These are phyloP conservation scores for Chytridium lagenaria DNA, from an alignment of 371 early-diverging fungal species.

Conservation along the genomic window DNA sequence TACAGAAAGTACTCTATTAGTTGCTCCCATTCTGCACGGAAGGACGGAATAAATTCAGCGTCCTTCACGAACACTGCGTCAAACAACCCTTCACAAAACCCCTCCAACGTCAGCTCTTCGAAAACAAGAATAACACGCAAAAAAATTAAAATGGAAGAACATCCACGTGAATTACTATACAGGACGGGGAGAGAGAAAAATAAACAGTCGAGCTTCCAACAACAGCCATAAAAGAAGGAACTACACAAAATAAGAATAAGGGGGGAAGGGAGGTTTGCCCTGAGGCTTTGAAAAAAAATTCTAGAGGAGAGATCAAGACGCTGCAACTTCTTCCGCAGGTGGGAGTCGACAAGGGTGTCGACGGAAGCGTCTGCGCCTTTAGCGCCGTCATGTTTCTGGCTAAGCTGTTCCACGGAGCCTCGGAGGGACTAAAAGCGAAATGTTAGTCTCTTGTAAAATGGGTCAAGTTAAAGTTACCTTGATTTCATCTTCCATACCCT, in stretches of 20 bases:
- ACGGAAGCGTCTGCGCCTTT: constrained; percentile 11
- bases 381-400: neutral
- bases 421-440: neutral
- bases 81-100: too few species aligned
- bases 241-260: neutral
- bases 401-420: neutral
- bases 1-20: too few species aligned
- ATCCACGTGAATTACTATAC: too few species aligned
- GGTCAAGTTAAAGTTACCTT: neutral
- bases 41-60: too few species aligned
- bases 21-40: too few species aligned
- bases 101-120: too few species aligned
- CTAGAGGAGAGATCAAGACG: neutral
- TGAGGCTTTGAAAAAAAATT: neutral
- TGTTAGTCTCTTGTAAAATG: neutral
- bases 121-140: too few species aligned
- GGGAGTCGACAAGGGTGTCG: constrained; percentile 1
- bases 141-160: too few species aligned
- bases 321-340: neutral
- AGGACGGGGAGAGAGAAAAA: too few species aligned
- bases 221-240: neutral
- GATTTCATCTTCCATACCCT: neutral
- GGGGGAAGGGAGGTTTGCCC: neutral
- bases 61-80: too few species aligned
- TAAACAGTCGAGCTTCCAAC: too few species aligned